Evolutionary conservation across 352 stramenopile genomes (phyloP).

Genomic region (Globisporangium solare): DNA sequence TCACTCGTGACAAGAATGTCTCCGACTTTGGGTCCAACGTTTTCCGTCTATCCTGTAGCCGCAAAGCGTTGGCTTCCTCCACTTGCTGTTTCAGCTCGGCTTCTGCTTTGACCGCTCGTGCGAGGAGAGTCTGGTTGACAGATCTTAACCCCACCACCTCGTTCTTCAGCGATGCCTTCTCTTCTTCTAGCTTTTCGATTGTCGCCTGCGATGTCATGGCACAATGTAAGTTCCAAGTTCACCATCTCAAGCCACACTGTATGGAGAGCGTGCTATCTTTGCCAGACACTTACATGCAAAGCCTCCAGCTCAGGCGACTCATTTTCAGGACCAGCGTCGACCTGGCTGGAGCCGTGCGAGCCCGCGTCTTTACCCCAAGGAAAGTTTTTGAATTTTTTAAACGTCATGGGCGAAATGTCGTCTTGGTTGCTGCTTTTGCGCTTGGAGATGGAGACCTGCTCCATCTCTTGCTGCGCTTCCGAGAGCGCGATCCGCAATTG

Average conservation of each 20-base stretch:
- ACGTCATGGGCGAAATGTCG: constrained; percentile 27
- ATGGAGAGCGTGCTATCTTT: too few species aligned
- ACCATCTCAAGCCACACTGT: too few species aligned
- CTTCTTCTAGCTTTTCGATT: constrained; percentile 22
- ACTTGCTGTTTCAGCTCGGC: constrained; percentile 8
- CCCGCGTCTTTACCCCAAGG: constrained; percentile 12
- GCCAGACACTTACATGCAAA: constrained; percentile 8
- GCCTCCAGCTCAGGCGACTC: not conserved
- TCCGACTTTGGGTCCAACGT: constrained; percentile 1
- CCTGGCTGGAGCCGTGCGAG: not conserved
- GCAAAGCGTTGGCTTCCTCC: not conserved
- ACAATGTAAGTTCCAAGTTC: too few species aligned
- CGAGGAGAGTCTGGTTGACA: constrained; percentile 18
- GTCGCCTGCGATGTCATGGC: constrained; percentile 15
- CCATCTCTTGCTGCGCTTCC: constrained; percentile 24
- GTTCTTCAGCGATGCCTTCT: constrained; percentile 24
- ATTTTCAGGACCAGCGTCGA: constrained; percentile 1
- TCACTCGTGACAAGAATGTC: constrained; percentile 3
- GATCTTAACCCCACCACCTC: constrained; percentile 21
- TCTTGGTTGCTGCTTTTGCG: constrained; percentile 32
- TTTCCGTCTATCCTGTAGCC: not conserved
- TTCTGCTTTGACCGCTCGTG: constrained; percentile 4
- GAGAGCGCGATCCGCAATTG: constrained; percentile 31
- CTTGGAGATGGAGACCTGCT: constrained; percentile 20
- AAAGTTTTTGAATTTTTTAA: constrained; percentile 43